These are phyloP conservation scores for Microsporum canis DNA, from an alignment of 2,329 filamentous ascomycete genomes.

Conservation along the genomic window DNA sequence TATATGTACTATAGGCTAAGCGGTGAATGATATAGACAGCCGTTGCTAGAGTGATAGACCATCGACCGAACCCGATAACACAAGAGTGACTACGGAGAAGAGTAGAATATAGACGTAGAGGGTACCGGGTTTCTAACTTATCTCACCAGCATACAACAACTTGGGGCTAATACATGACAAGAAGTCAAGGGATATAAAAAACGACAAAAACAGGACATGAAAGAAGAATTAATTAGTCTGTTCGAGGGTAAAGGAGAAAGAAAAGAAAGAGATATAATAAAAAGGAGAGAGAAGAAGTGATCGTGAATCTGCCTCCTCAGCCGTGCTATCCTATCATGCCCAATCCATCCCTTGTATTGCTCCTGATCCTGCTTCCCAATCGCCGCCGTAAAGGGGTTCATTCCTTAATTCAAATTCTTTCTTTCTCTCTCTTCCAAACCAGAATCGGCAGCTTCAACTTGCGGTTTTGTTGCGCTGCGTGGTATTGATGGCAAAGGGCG, in stretches of 20 bases:
- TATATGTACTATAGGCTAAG: too few species aligned
- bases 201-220: not conserved
- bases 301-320: not conserved
- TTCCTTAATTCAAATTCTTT: not conserved
- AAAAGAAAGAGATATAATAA: constrained; percentile 13
- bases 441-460: not conserved
- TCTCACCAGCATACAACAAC: not conserved
- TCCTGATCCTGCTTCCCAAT: not conserved
- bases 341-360: not conserved
- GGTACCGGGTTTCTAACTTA: not conserved
- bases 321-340: not conserved
- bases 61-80: not conserved
- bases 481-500: not conserved
- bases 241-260: not conserved
- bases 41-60: too few species aligned
- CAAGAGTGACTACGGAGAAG: not conserved
- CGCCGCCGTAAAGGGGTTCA: not conserved
- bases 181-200: constrained; percentile 14
- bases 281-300: constrained; percentile 5
- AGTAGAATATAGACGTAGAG: not conserved
- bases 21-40: too few species aligned
- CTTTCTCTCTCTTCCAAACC: not conserved
- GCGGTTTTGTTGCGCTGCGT: not conserved
- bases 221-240: constrained; percentile 2
- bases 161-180: not conserved